Base-by-base conservation (phyloP, 1,284 basidiomycete species). In the Sporisorium scitamineum region DNA sequence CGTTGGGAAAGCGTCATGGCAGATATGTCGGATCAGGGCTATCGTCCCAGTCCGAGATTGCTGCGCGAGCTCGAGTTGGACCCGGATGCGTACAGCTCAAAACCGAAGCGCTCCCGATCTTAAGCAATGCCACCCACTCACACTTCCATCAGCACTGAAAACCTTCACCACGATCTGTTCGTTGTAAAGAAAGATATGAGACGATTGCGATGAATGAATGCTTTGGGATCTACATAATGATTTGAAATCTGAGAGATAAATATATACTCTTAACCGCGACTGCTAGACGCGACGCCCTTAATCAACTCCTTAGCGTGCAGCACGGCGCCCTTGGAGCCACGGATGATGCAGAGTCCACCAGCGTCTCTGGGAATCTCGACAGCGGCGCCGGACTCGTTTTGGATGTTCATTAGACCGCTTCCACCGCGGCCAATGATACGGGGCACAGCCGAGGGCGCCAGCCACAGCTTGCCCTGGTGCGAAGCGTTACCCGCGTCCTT, bases 301-400 rank as follows among this genome's bases (percentile, higher is more conserved):
- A 83, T 72, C 45, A 76, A 55, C 52, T 83, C 76, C 65, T 70
- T 75, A 14, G 81, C 80, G 37, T 61, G 77, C 41, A 79, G 51
- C 34, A 83, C 78, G 8, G 69, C 75, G 13, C 78, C 76, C 64
- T 79, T 67, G 51, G 71, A 70, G 29, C 81, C 81, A 24, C 72
- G 67, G 24, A 83, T 77, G 64, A 80, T 75, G 66, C 78, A 78
- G 22, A 79, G 55, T 37, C 76, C 79, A 27, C 67, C 67, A 10
- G 70, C 61, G 39, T 80, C 79, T 20, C 80, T 58, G 26, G 81
- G 80, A 39, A 83, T 80, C 65, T 81, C 77, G 62, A 83, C 60
- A n/a, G 65, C 53, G 22, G 77, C 75, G 45, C 77, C 78, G 31
- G 71, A 73, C 61, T 81, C 79, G 54, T 60, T 70, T 54, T 83